phyloP scores from a whole-genome alignment of 2,329 filamentous ascomycete genomes.

The Fusarium duplospermum region DNA sequence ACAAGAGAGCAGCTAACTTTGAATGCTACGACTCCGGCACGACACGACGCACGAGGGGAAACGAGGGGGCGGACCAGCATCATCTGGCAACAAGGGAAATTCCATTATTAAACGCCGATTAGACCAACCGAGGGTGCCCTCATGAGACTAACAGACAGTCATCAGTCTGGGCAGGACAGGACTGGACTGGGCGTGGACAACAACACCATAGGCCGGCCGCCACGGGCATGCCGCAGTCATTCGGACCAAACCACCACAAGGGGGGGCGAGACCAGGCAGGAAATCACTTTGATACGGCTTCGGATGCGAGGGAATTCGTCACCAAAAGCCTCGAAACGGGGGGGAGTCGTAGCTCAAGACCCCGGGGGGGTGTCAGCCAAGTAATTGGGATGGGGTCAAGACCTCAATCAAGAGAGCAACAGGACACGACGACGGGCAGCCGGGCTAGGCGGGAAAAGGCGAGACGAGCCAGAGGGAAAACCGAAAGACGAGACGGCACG shows the following conservation, averaged over 20 bases:
- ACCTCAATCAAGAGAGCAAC: conserved; percentile 28
- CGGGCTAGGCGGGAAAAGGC: conserved; percentile 35
- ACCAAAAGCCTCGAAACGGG: conserved; percentile 6
- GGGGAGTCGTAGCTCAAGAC: background rate
- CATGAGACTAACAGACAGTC: conserved; percentile 16
- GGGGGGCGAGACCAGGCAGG: conserved; percentile 10
- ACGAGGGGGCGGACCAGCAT: conserved; percentile 41
- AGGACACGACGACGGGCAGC: conserved; percentile 15
- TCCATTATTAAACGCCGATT: conserved; percentile 45
- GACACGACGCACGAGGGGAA: conserved; percentile 40
- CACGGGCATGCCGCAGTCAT: conserved; percentile 2
- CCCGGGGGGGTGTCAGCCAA: conserved; percentile 32
- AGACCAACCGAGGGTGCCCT: conserved; percentile 33
- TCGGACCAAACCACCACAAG: conserved; percentile 26
- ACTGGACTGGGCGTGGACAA: background rate
- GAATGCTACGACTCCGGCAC: conserved; percentile 44
- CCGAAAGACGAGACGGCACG: conserved; percentile 18
- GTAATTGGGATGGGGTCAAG: conserved; percentile 30
- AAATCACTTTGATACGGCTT: conserved; percentile 14
- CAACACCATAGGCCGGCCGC: background rate
- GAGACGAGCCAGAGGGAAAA: conserved; percentile 18
- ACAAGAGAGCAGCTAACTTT: conserved; percentile 31
- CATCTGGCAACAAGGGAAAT: conserved; percentile 44
- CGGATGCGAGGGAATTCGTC: conserved; percentile 23
- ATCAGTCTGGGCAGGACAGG: background rate